A percentile compares a stretch with the other conserved stretches of the same genome.
These are phyloP conservation scores for Fragaria iinumae DNA, from an alignment of 306 rosid species.

Conservation along the genomic window DNA sequence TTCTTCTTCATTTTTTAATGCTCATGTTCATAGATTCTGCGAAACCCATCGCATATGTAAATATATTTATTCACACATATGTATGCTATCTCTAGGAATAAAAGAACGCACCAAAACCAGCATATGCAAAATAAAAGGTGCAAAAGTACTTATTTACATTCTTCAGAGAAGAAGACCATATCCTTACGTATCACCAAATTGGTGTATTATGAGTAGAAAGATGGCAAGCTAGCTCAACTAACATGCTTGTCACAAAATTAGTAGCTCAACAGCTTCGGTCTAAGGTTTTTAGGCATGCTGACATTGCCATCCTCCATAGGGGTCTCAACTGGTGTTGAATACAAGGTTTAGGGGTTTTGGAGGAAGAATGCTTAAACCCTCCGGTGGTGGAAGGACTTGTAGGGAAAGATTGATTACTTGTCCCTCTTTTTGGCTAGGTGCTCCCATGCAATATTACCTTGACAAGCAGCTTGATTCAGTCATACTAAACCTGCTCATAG, in stretches of 20 bases:
- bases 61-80: background rate
- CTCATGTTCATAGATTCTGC: background rate
- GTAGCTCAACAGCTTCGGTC: background rate
- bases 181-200: background rate
- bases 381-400: background rate
- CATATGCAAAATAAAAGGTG: background rate
- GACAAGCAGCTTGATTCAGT: background rate
- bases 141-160: background rate
- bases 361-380: background rate
- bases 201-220: background rate
- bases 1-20: background rate
- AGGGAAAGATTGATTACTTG: background rate
- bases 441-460: background rate
- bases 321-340: background rate
- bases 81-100: background rate
- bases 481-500: background rate
- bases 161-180: background rate
- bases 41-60: background rate
- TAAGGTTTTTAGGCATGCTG: background rate
- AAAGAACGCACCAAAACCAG: background rate
- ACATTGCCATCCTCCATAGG: background rate
- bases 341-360: background rate
- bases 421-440: background rate
- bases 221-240: background rate
- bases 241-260: background rate